These are phyloP conservation scores for Eimeria mitis DNA, from an alignment of 169 alveolate genomes.

Conservation along the genomic window DNA sequence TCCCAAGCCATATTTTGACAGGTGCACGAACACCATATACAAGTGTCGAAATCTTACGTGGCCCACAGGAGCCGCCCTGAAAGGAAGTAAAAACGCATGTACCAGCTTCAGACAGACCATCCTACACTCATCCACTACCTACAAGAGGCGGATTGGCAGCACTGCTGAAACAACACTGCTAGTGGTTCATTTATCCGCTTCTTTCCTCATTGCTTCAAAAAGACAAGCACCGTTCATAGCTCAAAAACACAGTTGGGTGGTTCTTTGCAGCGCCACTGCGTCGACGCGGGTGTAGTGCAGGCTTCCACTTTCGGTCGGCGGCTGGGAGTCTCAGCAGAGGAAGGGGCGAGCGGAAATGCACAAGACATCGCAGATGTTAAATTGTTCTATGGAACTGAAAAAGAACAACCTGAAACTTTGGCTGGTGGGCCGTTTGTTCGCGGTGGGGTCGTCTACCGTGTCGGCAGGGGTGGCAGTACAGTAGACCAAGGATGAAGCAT, in stretches of 20 bases:
- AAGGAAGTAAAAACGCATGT: not conserved
- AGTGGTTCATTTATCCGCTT: not conserved
- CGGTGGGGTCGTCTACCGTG: constrained; percentile 68
- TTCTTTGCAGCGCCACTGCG: not conserved
- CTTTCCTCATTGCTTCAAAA: constrained; percentile 1
- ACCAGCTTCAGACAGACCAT: not conserved
- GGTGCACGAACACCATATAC: not conserved
- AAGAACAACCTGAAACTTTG: not conserved
- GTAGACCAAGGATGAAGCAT: constrained; percentile 66
- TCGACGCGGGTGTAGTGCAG: constrained; percentile 14
- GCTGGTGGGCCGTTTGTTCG: constrained; percentile 25
- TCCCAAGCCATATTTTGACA: not conserved
- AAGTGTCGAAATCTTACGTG: not conserved
- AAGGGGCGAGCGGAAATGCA: not conserved
- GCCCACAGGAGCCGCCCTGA: not conserved
- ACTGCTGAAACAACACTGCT: not conserved
- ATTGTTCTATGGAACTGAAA: not conserved
- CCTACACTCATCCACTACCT: not conserved
- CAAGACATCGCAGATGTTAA: not conserved
- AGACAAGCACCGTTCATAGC: not conserved
- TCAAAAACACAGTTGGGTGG: not conserved
- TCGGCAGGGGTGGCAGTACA: constrained; percentile 80
- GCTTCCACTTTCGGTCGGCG: not conserved
- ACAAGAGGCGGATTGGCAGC: not conserved
- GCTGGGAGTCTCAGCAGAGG: not conserved